Evolutionary conservation across 1,284 basidiomycete genomes (phyloP), one percentile per base, ranked within the genome.

Genomic region (Tilletia walkeri): DNA sequence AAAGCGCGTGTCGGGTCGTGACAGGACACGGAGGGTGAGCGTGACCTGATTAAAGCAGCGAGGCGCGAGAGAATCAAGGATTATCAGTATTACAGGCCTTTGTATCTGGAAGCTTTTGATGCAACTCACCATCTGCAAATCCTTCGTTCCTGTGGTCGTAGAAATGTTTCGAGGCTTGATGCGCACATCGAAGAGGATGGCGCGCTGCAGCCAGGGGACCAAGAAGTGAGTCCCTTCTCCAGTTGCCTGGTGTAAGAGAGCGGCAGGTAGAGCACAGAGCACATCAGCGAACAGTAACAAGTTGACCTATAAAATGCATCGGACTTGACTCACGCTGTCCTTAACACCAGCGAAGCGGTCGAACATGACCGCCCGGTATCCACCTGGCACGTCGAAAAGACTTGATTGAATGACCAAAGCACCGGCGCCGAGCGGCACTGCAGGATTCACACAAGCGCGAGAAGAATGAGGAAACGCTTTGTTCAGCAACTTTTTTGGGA

Each of bases 141-240:
- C 87, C 85, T 96, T 97, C 34, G 93, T 95, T 12, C 94, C 94
- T 45, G 94, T 97, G 6, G 92, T 95, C 0, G 95, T 98, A 20
- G 93, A 94, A 76, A 99, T 99, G 84, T 97, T 98, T 47, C 94
- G 87, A 61, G 95, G 95, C 86, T 99, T 99, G 84, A 95, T 96
- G 72, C 96, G 90, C 76, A 94, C 95, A 86, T 99, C 96, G 84
- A 96, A 98, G 65, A 99, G 86, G 85, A 99, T 97, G 14, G 95
- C 95, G 73, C 91, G 89, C 75, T 86, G 84, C 65, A 99, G 86
- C 93, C 95, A 94, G 48, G 95, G 95, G 71, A 99, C 87, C 72
- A 99, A 87, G 85, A 99, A 91, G 86, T 99, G 96, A 4, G 96
- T 99, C n/a, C 96, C 96, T 85, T 99, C 79, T 66, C 69, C 47